Conservation (phyloP, 768 basidiomycete genomes). For the Steccherinum ochraceum region DNA sequence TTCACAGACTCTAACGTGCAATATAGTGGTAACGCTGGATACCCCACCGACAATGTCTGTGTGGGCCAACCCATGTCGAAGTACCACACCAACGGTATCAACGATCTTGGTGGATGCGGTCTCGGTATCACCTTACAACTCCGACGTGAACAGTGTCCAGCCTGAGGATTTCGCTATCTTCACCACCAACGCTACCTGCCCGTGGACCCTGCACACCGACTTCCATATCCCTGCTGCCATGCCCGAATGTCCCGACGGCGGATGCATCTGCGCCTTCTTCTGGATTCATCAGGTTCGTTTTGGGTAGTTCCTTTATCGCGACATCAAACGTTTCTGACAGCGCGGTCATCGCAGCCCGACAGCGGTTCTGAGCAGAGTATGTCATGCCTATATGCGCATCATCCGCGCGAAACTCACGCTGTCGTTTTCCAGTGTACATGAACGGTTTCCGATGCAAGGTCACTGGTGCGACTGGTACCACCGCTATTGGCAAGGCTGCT, state of each 20-base stretch:
- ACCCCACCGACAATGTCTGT: constrained; percentile 18
- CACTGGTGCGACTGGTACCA: constrained; percentile 21
- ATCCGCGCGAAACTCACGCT: neutral
- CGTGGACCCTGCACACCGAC: constrained; percentile 32
- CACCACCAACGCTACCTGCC: constrained; percentile 36
- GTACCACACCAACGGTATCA: constrained; percentile 24
- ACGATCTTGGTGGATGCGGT: constrained; percentile 31
- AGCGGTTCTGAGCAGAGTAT: constrained; percentile 31
- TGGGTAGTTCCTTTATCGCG: neutral
- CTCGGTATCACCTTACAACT: constrained; percentile 40
- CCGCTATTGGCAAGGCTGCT: constrained; percentile 25
- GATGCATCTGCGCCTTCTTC: constrained; percentile 39
- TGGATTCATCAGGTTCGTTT: constrained; percentile 32
- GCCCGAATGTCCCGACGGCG: constrained; percentile 35
- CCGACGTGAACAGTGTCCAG: constrained; percentile 26
- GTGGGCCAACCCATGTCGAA: constrained; percentile 11
- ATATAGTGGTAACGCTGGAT: constrained; percentile 19
- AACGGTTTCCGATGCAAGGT: constrained; percentile 36
- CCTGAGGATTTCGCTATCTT: constrained; percentile 39
- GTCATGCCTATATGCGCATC: constrained; percentile 6
- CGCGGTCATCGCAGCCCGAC: constrained; percentile 16
- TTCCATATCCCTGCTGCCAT: constrained; percentile 37
- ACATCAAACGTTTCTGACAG: neutral
- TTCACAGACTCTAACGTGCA: neutral
- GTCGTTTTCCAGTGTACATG: constrained; percentile 26